Base-by-base conservation (phyloP, 1,139 yeast species). In the Trichomonascaceae sp. region DNA sequence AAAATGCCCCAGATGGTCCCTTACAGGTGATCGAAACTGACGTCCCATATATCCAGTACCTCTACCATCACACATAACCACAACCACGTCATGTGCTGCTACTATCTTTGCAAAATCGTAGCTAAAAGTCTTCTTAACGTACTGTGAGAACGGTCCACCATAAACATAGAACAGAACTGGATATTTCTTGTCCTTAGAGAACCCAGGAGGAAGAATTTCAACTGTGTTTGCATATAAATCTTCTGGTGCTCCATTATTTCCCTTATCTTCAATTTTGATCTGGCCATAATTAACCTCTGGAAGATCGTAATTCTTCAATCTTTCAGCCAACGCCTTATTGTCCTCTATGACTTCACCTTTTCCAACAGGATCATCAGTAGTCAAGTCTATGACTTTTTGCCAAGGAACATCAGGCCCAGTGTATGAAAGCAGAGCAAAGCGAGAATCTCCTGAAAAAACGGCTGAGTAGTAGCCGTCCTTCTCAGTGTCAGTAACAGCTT, bases 31-130 rank as follows among this genome's bases (percentile, higher is more conserved):
- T 63, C 83, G 79, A 68, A 80, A 84, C 45, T 73, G 72, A 86
- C 97, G 88, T 6, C 96, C 96, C 70, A 83, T 82, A 36, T 87
- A 90, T 2, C 91, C 96, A 0, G 99, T 91, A 1, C 99, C 99
- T 63, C 99, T 77, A 7, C 99, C 99, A 63, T 93, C 99, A 41
- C 93, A 85, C 36, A 84, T 80, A 44, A 93, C 78, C 0, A 91
- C 89, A 38, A 93, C 79, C 0, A 89, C 85, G 63, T 87, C 84
- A 53, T 87, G 70, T 0, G 96, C 82, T 13, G 88, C 80, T 1
- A 85, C 79, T 9, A 85, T 77, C 48, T 85, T 85, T 64, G 86
- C 87, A 67, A 88, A 88, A 43, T 81, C 86, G 46, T 84, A 70
- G 1, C 69, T 66, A 60, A 78, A 85, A 44, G 73, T 65, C 54